A percentile compares a stretch with the other conserved stretches of the same genome.
Conservation (phyloP, 352 stramenopile species). For the Pilasporangium apinafurcum region DNA sequence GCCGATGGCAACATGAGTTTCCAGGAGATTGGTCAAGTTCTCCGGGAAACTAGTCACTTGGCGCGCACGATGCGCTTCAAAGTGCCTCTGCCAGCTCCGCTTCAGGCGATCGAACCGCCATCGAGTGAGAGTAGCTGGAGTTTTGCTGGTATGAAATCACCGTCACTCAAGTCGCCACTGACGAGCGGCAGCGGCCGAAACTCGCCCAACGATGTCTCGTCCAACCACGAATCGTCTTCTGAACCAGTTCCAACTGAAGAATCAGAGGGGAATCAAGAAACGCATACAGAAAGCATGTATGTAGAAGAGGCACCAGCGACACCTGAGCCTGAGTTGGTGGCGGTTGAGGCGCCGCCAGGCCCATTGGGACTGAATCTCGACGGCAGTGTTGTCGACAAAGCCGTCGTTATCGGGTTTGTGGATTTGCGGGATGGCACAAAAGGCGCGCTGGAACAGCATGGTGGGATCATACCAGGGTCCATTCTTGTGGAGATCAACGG, state of each 20-base stretch:
- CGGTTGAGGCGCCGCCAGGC: slow-evolving; percentile 35
- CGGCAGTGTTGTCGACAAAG: slow-evolving; percentile 17
- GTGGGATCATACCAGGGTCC: slow-evolving; percentile 27
- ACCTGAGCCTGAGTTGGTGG: slow-evolving; percentile 26
- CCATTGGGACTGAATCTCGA: slow-evolving; percentile 57
- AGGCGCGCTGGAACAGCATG: slow-evolving; percentile 35
- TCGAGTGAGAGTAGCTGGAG: too few relatives aligned
- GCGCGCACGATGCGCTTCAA: slow-evolving; percentile 37
- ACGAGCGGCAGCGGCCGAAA: too few relatives aligned
- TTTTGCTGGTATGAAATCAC: too few relatives aligned
- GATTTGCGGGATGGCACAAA: slow-evolving; percentile 38
- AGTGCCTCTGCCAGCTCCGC: slow-evolving; percentile 15
- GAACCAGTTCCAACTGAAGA: too few relatives aligned
- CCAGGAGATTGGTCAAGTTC: slow-evolving; percentile 43
- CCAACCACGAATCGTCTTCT: too few relatives aligned
- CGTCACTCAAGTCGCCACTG: too few relatives aligned
- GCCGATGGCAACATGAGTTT: slow-evolving; percentile 31
- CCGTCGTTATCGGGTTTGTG: slow-evolving; percentile 58
- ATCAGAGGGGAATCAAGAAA: too few relatives aligned
- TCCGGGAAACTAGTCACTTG: slow-evolving; percentile 52
- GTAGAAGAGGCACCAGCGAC: not conserved
- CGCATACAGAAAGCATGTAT: too few relatives aligned
- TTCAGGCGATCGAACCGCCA: too few relatives aligned
- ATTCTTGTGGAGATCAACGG: slow-evolving; percentile 60
- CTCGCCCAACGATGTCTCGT: too few relatives aligned